Percentiles rank a stretch among this genome's conserved stretches.
These are phyloP conservation scores for Viola odorata DNA, from an alignment of 345 rosid species.

Conservation along the genomic window DNA sequence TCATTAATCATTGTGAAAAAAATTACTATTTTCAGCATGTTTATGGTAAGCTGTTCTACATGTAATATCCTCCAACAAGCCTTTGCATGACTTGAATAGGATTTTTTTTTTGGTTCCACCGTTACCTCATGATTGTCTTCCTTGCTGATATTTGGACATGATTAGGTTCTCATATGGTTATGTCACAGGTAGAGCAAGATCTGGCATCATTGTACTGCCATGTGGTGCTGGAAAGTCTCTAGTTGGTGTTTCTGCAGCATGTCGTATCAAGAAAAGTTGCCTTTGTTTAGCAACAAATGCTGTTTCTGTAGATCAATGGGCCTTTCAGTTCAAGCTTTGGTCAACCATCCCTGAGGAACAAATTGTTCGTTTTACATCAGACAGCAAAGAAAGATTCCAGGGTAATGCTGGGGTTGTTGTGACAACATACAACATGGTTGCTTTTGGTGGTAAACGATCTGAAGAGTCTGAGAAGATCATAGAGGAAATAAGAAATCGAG, in stretches of 20 bases:
- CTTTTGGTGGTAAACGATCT: conserved; percentile 95
- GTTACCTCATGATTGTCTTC: too few species aligned
- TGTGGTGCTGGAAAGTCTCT: conserved; percentile 99
- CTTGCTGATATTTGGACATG: too few species aligned
- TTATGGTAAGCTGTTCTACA: too few species aligned
- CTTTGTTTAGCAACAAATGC: conserved; percentile 98
- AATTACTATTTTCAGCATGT: too few species aligned
- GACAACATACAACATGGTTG: conserved; percentile 96
- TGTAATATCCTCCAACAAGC: too few species aligned
- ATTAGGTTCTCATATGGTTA: neutral
- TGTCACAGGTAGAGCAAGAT: conserved; percentile 82
- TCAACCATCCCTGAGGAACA: conserved; percentile 84
- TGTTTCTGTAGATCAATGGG: conserved; percentile 99
- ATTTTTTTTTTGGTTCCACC: too few species aligned
- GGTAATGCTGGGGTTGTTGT: conserved; percentile 98
- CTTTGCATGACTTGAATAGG: too few species aligned
- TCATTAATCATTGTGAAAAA: too few species aligned
- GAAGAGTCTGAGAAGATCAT: conserved; percentile 96
- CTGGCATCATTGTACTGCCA: conserved; percentile 93
- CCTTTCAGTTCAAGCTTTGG: conserved; percentile 90
- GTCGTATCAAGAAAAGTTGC: conserved; percentile 87
- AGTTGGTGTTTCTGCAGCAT: conserved; percentile 95
- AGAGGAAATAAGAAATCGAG: conserved; percentile 94
- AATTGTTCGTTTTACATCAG: conserved; percentile 93
- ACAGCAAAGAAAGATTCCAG: conserved; percentile 91